Percentiles rank a stretch among this genome's conserved stretches.
Evolutionary conservation across 2,329 filamentous ascomycete species (phyloP).

Genomic region (Monosporascus sp.): DNA sequence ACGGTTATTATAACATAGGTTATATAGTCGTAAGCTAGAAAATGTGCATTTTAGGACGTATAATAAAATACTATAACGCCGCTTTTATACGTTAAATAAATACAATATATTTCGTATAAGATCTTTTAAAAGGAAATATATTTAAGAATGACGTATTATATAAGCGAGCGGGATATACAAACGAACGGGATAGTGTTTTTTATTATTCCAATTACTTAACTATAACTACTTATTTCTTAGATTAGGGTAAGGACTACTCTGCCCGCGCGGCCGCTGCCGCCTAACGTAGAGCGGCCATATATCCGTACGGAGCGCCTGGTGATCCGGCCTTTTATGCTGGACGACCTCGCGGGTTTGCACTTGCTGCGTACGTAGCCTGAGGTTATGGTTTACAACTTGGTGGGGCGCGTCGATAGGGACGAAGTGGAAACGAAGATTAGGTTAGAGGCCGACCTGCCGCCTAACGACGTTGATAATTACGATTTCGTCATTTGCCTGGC

Average conservation of each 20-base stretch:
- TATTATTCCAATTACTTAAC: no score
- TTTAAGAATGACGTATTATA: no score
- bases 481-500: slow-evolving; percentile 49
- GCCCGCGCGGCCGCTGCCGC: slow-evolving; percentile 37
- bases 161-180: no score
- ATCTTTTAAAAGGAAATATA: no score
- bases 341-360: slow-evolving; percentile 47
- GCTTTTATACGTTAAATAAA: no score
- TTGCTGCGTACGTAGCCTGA: slow-evolving; percentile 52
- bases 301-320: slow-evolving; percentile 50
- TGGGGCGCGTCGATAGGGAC: slow-evolving; percentile 37
- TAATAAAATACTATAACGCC: no score
- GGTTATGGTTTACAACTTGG: slow-evolving; percentile 55
- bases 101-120: no score
- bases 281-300: slow-evolving; percentile 30
- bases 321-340: slow-evolving; percentile 43
- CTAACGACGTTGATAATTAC: slow-evolving; percentile 46
- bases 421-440: slow-evolving; percentile 36
- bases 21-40: no score
- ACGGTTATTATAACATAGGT: no score
- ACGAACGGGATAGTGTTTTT: no score
- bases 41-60: no score
- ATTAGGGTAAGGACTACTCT: slow-evolving; percentile 44
- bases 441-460: slow-evolving; percentile 39
- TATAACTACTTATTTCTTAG: no score